Evolutionary conservation across 331 rosid species (phyloP).

Genomic region (Quercus lobata): DNA sequence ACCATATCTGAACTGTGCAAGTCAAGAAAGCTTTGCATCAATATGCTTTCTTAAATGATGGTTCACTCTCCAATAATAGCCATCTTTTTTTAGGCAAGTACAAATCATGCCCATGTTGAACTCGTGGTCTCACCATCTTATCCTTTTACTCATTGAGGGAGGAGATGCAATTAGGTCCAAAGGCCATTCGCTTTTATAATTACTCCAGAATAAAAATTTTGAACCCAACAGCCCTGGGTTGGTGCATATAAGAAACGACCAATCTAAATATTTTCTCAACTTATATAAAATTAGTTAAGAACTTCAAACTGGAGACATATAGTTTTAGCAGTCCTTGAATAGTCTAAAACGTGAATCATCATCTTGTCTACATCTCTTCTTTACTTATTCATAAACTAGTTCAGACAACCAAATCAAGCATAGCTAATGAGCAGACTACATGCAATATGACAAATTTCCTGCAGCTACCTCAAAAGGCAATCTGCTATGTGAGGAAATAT

Average conservation of each 20-base stretch:
- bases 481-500: background rate
- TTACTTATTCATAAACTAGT: background rate
- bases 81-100: too few relatives aligned
- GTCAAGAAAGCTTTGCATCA: background rate
- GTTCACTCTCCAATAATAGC: background rate
- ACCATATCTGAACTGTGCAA: background rate
- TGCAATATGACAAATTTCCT: conserved; percentile 9
- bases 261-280: background rate
- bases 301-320: conserved; percentile 11
- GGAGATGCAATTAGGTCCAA: too few relatives aligned
- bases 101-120: too few relatives aligned
- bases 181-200: background rate
- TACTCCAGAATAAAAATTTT: background rate
- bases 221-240: background rate
- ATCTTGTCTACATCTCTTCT: background rate
- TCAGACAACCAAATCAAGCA: background rate
- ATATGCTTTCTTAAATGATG: background rate
- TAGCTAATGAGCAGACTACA: background rate
- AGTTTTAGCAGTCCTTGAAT: background rate
- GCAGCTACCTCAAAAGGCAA: background rate
- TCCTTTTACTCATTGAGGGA: too few relatives aligned
- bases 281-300: background rate
- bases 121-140: too few relatives aligned
- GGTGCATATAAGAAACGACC: background rate
- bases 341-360: background rate